Conservation (phyloP, 352 stramenopile genomes). For the Stramenopiles sp. region DNA sequence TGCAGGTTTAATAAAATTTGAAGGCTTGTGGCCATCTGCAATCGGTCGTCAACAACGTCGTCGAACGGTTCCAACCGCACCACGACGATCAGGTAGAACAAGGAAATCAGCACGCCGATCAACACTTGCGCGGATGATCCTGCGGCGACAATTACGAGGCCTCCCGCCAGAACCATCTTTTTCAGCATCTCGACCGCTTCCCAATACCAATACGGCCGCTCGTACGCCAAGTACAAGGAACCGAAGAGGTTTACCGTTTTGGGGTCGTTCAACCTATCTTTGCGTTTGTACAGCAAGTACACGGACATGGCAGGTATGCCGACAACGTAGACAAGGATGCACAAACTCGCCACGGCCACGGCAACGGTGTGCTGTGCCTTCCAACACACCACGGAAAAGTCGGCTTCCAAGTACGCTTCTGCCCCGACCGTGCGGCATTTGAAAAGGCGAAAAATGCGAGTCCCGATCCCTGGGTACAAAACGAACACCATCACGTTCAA, state of each 20-base stretch:
- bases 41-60: not conserved
- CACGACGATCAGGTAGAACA: not conserved
- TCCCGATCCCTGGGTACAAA: no score
- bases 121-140: not conserved
- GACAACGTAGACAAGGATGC: not conserved
- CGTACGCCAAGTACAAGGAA: not conserved
- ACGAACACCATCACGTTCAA: no score
- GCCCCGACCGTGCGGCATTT: no score
- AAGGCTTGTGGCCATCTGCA: not conserved
- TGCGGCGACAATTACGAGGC: not conserved
- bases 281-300: not conserved
- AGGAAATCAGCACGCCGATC: not conserved
- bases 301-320: not conserved
- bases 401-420: no score
- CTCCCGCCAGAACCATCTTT: not conserved
- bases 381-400: no score
- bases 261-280: not conserved
- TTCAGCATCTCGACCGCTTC: not conserved
- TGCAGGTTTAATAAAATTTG: not conserved
- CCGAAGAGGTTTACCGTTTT: not conserved
- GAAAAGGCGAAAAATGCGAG: no score
- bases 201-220: not conserved
- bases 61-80: not conserved
- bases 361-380: no score
- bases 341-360: no score